Evolutionary conservation across 176 grass and related monocot species (phyloP).

Genomic region (Musa itinerans): DNA sequence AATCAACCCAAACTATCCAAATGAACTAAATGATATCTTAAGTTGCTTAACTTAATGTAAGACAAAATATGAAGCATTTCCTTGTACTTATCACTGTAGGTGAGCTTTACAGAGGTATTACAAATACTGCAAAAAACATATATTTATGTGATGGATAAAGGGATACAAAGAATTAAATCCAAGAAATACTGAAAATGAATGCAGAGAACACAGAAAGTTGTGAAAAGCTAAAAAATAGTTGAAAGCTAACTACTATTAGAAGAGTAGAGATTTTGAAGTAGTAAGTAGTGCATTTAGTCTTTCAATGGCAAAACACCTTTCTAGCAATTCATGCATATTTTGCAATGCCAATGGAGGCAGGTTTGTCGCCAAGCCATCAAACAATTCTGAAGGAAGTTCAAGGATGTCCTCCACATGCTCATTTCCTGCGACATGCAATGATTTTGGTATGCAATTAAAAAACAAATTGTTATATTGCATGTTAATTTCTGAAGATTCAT

Average conservation of each 20-base stretch:
- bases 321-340: slow-evolving; percentile 39
- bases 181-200: background rate
- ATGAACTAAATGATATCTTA: background rate
- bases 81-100: background rate
- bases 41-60: background rate
- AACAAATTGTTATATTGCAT: background rate
- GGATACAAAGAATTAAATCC: no score
- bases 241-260: background rate
- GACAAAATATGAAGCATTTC: background rate
- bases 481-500: background rate
- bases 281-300: background rate
- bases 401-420: slow-evolving; percentile 25
- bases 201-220: background rate
- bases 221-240: background rate
- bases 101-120: background rate
- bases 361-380: slow-evolving; percentile 21
- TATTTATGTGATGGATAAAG: no score
- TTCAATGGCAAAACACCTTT: background rate
- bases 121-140: background rate
- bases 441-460: background rate
- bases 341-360: slow-evolving; percentile 40
- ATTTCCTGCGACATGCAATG: slow-evolving; percentile 22
- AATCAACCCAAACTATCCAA: no score
- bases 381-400: slow-evolving; percentile 30
- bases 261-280: background rate